Evolutionary conservation across 2,329 filamentous ascomycete genomes (phyloP).

Genomic region (Diaporthe aspalathi): DNA sequence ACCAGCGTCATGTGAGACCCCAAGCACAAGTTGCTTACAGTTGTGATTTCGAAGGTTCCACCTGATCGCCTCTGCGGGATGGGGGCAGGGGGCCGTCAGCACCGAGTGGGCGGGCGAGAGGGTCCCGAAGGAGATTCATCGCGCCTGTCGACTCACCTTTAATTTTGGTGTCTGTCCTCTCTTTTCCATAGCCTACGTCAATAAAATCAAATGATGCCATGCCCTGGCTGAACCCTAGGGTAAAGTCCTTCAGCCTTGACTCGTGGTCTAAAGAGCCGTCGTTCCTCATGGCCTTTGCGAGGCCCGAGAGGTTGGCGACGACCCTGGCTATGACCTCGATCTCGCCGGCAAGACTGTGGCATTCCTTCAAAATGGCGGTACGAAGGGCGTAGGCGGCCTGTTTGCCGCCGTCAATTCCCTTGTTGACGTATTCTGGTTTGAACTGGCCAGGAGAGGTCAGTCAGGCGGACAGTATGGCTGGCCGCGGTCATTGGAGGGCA

Average conservation of each 20-base stretch:
- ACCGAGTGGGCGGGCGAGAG: neutral
- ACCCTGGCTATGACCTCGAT: slow-evolving; percentile 68
- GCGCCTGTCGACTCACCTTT: slow-evolving; percentile 57
- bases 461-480: neutral
- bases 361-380: slow-evolving; percentile 59
- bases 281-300: slow-evolving; percentile 61
- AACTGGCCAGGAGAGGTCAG: slow-evolving; percentile 58
- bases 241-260: slow-evolving; percentile 66
- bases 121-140: neutral
- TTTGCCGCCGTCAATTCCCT: slow-evolving; percentile 67
- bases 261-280: slow-evolving; percentile 59
- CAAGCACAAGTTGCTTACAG: slow-evolving; percentile 71
- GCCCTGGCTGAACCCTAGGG: slow-evolving; percentile 69
- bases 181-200: slow-evolving; percentile 70
- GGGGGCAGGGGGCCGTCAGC: slow-evolving; percentile 38
- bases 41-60: slow-evolving; percentile 71
- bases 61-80: slow-evolving; percentile 57
- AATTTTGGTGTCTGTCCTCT: slow-evolving; percentile 70
- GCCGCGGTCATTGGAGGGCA: slow-evolving; percentile 34
- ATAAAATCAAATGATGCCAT: slow-evolving; percentile 72
- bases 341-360: slow-evolving; percentile 60
- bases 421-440: slow-evolving; percentile 63
- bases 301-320: slow-evolving; percentile 64
- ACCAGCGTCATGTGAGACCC: slow-evolving; percentile 70
- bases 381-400: slow-evolving; percentile 63